Conservation (phyloP, 2,329 filamentous ascomycete genomes). For the Didymella pinodella region DNA sequence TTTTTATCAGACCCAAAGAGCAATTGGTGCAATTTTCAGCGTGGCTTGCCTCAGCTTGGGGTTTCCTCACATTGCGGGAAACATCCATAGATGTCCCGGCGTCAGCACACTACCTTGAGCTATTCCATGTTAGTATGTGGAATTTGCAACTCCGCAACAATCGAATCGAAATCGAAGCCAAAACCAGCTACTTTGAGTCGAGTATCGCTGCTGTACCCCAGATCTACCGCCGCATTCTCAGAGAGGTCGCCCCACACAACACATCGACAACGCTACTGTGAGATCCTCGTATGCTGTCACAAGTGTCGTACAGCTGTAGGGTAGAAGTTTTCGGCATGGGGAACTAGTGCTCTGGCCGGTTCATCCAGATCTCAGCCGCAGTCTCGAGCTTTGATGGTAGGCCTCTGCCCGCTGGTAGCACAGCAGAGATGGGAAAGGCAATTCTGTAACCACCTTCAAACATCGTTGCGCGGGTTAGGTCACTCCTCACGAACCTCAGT, state of each 20-base stretch:
- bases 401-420: not conserved
- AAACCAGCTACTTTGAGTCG: not conserved
- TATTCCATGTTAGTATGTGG: not conserved
- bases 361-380: not conserved
- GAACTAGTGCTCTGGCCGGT: not conserved
- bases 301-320: not conserved
- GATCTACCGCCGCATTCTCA: slow-evolving; percentile 1
- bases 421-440: slow-evolving; percentile 2
- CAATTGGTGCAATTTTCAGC: slow-evolving; percentile 2
- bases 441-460: not conserved
- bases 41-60: not conserved
- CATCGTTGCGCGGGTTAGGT: not conserved
- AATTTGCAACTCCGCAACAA: slow-evolving; percentile 1
- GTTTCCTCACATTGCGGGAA: not conserved
- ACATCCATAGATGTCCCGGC: not conserved
- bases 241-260: not conserved
- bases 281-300: not conserved
- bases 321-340: not conserved
- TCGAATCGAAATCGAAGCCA: not conserved
- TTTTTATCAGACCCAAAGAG: not conserved
- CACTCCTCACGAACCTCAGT: not conserved
- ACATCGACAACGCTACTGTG: not conserved
- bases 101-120: not conserved
- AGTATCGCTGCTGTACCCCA: not conserved
- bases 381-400: slow-evolving; percentile 1